Evolutionary conservation across 495 filamentous ascomycete genomes (phyloP), one percentile per base, ranked within the genome.

Genomic region (Baudoinia panamericana): DNA sequence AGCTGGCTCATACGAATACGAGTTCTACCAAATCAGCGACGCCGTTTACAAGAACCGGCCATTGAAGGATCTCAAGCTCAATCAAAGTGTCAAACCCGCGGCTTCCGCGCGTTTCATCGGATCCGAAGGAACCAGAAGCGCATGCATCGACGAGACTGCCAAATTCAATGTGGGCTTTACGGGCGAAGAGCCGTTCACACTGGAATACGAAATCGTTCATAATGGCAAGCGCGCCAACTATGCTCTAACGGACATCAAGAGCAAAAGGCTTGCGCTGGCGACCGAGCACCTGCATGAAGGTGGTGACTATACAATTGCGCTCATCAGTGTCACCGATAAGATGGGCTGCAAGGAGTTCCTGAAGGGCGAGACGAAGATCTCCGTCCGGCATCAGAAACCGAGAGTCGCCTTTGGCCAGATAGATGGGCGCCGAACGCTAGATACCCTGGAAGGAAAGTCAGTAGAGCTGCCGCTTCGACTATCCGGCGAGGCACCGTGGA

Each of bases 141-240:
- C 76, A 33, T 97, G 90, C 52, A 80, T 94, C 30, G 85, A 85
- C 21, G 78, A 93, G 39, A 69, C 76, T 19, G 72, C 84, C 4
- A 69, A 73, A 18, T 72, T 87, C 16, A 70, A 80, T 29, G 71
- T 96, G 27, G 58, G 65, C 40, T 71, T 95, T 30, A 62, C 76
- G 36, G 90, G 92, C 23, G 84, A 93, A 44, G 65, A 72, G 15
- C 90, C 90, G 0, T 93, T 84, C 68, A 80, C 64, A n/a, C 56
- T 97, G 6, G 84, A 94, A 50, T 97, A 93, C 62, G 90, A 96
- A 55, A 62, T 96, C 21, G 70, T 94, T n/a, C 82, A 96, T 56
- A 77, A 80, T 44, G 85, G 86, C 24, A 93, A 82, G 62, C 72
- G 84, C 36, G 75, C 69, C 18, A 78, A 80, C 32, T 65, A 78